Evolutionary conservation across 371 early-diverging fungal genomes (phyloP).

Genomic region (Cokeromyces recurvatus): DNA sequence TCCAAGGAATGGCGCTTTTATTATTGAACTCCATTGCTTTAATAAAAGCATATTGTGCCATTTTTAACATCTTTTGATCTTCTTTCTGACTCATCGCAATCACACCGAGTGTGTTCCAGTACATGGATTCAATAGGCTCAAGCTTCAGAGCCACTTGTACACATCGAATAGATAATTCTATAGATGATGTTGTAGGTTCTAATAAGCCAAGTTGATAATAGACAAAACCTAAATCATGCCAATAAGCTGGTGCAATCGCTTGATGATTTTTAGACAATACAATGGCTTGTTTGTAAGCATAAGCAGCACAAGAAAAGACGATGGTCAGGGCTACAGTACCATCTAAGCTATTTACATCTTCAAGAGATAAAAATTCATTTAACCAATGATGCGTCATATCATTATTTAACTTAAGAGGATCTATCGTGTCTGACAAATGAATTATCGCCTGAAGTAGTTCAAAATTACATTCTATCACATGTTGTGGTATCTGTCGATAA

Average conservation of each 20-base stretch:
- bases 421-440: constrained; percentile 4
- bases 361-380: constrained; percentile 22
- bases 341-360: constrained; percentile 23
- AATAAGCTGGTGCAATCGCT: constrained; percentile 31
- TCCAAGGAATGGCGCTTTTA: constrained; percentile 70
- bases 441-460: constrained; percentile 29
- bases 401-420: constrained; percentile 32
- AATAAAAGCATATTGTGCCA: constrained; percentile 85
- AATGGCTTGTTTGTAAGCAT: constrained; percentile 52
- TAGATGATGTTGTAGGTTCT: constrained; percentile 10
- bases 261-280: constrained; percentile 35
- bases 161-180: constrained; percentile 47
- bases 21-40: constrained; percentile 70
- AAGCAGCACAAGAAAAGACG: constrained; percentile 38
- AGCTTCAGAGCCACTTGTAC: constrained; percentile 62
- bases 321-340: constrained; percentile 33
- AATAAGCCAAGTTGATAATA: constrained; percentile 31
- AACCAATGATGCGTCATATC: constrained; percentile 26
- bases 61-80: constrained; percentile 33
- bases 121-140: constrained; percentile 52
- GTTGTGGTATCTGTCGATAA: constrained; percentile 45
- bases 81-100: constrained; percentile 50
- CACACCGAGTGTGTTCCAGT: constrained; percentile 80
- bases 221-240: constrained; percentile 46
- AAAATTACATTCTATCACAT: constrained; percentile 42